Evolutionary conservation across 2,329 filamentous ascomycete species (phyloP).

Genomic region (Fusarium nelsonii): DNA sequence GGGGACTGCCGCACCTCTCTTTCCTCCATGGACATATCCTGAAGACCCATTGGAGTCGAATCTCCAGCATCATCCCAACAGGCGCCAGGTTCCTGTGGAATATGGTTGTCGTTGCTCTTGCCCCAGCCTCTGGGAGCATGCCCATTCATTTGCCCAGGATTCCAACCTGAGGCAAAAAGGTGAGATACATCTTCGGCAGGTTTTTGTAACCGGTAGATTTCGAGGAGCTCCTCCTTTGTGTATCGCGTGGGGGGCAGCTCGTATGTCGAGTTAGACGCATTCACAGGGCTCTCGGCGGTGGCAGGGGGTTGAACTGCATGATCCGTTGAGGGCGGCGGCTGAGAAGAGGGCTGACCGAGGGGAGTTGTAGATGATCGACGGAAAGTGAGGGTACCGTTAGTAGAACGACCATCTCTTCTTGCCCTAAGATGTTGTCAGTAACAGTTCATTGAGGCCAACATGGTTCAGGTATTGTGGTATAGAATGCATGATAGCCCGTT

Average conservation of each 20-base stretch:
- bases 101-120: conserved; percentile 78
- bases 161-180: conserved; percentile 82
- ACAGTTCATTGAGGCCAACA: neutral
- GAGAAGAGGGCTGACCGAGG: conserved; percentile 56
- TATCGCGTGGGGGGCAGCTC: conserved; percentile 70
- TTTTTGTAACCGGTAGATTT: conserved; percentile 71
- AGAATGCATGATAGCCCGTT: conserved; percentile 21
- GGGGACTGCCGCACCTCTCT: conserved; percentile 63
- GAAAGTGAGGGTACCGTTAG: conserved; percentile 74
- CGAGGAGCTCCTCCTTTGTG: conserved; percentile 81
- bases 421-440: conserved; percentile 59
- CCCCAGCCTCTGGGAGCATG: conserved; percentile 76
- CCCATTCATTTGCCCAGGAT: conserved; percentile 78
- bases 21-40: conserved; percentile 75
- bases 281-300: conserved; percentile 53
- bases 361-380: conserved; percentile 73
- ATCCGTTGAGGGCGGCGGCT: conserved; percentile 54
- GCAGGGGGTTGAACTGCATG: conserved; percentile 56
- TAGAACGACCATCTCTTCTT: conserved; percentile 67
- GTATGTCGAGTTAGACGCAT: conserved; percentile 41
- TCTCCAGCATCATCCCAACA: conserved; percentile 87
- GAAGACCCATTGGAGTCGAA: conserved; percentile 77
- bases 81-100: conserved; percentile 84
- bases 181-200: conserved; percentile 68
- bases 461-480: neutral